Evolutionary conservation across 2,329 filamentous ascomycete genomes (phyloP).

Genomic region (Fusarium sp.): DNA sequence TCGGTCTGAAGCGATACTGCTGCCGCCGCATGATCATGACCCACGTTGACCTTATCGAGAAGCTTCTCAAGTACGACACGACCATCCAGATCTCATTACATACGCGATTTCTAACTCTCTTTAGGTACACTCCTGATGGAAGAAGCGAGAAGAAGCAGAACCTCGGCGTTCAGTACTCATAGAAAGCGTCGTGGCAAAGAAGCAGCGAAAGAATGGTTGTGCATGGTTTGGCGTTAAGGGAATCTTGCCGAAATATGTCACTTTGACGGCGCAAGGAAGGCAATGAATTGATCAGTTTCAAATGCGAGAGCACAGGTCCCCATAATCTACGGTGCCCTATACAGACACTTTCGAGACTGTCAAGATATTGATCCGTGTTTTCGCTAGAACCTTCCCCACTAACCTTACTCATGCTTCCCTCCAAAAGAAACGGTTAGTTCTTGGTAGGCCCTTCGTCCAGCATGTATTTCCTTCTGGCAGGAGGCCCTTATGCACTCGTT

Average conservation of each 20-base stretch:
- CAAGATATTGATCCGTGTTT: not conserved
- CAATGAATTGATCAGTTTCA: slow-evolving; percentile 35
- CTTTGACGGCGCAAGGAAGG: slow-evolving; percentile 44
- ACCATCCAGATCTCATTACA: not conserved
- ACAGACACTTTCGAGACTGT: slow-evolving; percentile 2
- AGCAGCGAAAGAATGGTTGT: slow-evolving; percentile 27
- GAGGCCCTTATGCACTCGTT: not conserved
- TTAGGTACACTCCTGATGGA: slow-evolving; percentile 69
- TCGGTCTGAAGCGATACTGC: slow-evolving; percentile 95
- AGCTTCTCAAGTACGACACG: slow-evolving; percentile 82
- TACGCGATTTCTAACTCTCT: slow-evolving; percentile 14
- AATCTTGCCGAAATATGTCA: slow-evolving; percentile 39
- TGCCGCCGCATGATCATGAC: slow-evolving; percentile 99
- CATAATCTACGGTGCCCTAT: slow-evolving; percentile 15
- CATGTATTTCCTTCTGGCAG: not conserved
- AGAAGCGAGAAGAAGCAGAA: slow-evolving; percentile 69
- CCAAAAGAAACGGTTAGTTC: not conserved
- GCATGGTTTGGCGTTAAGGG: slow-evolving; percentile 48
- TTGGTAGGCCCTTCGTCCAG: not conserved
- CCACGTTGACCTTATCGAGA: slow-evolving; percentile 98
- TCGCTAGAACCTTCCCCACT: not conserved
- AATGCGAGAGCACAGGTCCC: slow-evolving; percentile 19
- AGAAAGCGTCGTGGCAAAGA: slow-evolving; percentile 13
- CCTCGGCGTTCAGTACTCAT: slow-evolving; percentile 48
- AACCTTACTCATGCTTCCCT: not conserved